Evolutionary conservation across 371 early-diverging fungal species (phyloP), one percentile per base, ranked within the genome.

Genomic region (Amoeboaphelidium protococcarum): DNA sequence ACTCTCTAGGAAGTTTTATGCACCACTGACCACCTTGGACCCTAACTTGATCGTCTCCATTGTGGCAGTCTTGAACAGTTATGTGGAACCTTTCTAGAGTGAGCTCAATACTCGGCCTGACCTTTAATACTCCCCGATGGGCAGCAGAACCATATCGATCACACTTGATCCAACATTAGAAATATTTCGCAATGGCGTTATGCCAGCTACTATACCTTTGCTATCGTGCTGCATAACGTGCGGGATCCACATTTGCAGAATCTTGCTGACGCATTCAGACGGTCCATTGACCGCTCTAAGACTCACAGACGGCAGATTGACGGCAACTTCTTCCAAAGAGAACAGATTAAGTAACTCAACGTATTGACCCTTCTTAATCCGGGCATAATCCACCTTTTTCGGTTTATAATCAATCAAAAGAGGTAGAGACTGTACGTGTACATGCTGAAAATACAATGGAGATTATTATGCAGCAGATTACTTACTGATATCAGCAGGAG

Each of bases 341-440:
- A 91, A 79, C 24, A 95, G 69, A 52, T 95, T 95, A 50, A 91
- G 64, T 23, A 95, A 66, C 58, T 94, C 92, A 1, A 77, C 64
- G 20, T 81, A 50, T 60, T 84, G 73, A 20, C 84, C 76, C 47
- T 73, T 74, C 52, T 72, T 66, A 20, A 84, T 50, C 42, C 68
- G 72, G 13, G 55, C 27, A 45, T 73, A 73, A 50, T 84, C 83
- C 31, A 89, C 66, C 20, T 78, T 75, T 53, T 90, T 86, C 16
- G 94, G 89, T 57, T 94, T 92, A 65, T 92, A 95, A 60, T 95
- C 96, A 41, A 95, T 66, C 51, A 80, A 85, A 48, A 91, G 52
- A 3, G 66, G 62, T 40, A 91, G 71, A 1, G 84, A 80, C 2
- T 71, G 58, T 22, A 92, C 66, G 37, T 73, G 72, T 23, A 72